A percentile compares a stretch with the other conserved stretches of the same genome.
Conservation (phyloP, 1,139 yeast genomes). For the Yamadazyma atmosphaerica region DNA sequence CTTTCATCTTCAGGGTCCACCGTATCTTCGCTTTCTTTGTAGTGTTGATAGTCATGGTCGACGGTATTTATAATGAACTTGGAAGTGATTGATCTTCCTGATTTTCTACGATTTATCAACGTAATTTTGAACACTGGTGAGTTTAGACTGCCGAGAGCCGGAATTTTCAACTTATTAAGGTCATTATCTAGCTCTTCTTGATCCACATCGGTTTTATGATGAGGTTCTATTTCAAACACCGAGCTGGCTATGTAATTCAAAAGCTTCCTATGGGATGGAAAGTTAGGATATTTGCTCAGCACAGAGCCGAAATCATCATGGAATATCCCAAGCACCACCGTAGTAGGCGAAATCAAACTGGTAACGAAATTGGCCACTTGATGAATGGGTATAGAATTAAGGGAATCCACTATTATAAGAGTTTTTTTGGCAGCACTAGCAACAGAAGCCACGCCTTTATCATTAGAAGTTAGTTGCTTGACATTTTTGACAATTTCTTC, state of each 20-base stretch:
- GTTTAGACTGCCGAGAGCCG: conserved; percentile 48
- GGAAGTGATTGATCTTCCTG: conserved; percentile 74
- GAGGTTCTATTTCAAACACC: conserved; percentile 59
- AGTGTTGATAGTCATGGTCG: conserved; percentile 51
- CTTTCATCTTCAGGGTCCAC: conserved; percentile 38
- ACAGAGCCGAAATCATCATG: conserved; percentile 46
- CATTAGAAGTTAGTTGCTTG: conserved; percentile 10
- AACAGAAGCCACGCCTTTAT: conserved; percentile 2
- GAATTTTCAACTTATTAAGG: conserved; percentile 46
- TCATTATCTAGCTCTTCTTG: conserved; percentile 51
- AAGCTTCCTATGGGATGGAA: conserved; percentile 52
- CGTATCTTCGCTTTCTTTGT: conserved; percentile 25
- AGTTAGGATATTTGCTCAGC: conserved; percentile 25
- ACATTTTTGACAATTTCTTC: conserved; percentile 25
- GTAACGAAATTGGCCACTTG: conserved; percentile 55
- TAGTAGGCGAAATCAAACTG: conserved; percentile 52
- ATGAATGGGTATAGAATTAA: conserved; percentile 55
- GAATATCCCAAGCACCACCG: conserved; percentile 58
- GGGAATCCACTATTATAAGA: conserved; percentile 62
- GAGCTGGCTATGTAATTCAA: conserved; percentile 72
- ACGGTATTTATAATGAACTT: conserved; percentile 51
- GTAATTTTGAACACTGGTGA: conserved; percentile 44
- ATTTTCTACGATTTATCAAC: conserved; percentile 71
- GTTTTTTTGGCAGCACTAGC: conserved; percentile 22
- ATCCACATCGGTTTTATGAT: conserved; percentile 18